Percentiles rank a stretch among this genome's conserved stretches.
Evolutionary conservation across 106 monocot genomes (phyloP).

Genomic region (Dendrobium chrysotoxum): DNA sequence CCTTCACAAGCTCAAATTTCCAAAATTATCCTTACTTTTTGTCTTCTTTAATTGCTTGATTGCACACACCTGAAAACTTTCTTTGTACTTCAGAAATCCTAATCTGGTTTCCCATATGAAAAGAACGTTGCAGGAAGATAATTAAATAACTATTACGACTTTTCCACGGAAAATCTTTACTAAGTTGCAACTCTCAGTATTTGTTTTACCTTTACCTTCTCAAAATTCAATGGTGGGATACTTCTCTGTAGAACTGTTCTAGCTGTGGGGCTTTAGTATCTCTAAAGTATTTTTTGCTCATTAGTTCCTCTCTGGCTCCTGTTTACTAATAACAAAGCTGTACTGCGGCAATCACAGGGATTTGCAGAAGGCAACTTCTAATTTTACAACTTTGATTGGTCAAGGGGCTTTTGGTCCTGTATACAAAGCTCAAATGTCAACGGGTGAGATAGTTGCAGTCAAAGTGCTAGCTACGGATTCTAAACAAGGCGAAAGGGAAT

Average conservation of each 20-base stretch:
- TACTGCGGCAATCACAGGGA: conserved; percentile 42
- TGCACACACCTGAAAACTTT: neutral
- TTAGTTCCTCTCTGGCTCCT: neutral
- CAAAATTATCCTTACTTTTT: neutral
- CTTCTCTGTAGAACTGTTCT: no score
- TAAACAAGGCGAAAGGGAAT: conserved; percentile 94
- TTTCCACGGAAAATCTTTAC: neutral
- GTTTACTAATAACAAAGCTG: neutral
- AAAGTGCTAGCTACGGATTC: conserved; percentile 83
- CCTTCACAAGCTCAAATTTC: neutral
- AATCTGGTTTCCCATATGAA: neutral
- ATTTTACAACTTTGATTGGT: conserved; percentile 89
- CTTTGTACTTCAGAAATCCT: neutral
- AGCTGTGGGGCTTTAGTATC: neutral
- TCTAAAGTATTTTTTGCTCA: neutral
- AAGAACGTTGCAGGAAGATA: neutral
- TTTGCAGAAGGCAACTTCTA: conserved; percentile 79
- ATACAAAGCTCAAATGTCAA: conserved; percentile 86
- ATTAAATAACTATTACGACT: neutral
- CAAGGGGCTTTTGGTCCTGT: conserved; percentile 96
- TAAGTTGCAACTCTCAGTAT: neutral
- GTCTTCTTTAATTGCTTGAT: neutral
- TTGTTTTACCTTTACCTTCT: neutral
- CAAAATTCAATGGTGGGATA: neutral
- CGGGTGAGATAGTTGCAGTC: conserved; percentile 91